Conservation (phyloP, 2,329 filamentous ascomycete genomes). For the Botryotinia convoluta region DNA sequence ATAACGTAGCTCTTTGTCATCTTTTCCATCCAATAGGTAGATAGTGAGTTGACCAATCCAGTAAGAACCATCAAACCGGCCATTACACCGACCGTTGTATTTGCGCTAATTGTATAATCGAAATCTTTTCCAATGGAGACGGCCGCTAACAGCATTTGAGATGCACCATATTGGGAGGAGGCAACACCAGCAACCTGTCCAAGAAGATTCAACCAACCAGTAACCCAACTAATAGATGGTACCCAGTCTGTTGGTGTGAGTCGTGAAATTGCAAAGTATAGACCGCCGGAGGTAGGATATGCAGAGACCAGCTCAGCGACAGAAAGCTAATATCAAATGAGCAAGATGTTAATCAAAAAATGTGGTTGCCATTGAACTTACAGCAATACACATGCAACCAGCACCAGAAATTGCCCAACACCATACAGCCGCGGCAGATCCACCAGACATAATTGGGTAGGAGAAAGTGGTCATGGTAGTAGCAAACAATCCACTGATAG, state of each 20-base stretch:
- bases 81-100: constrained; percentile 54
- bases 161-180: constrained; percentile 55
- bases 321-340: constrained; percentile 39
- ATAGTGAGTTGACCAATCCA: constrained; percentile 53
- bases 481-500: constrained; percentile 54
- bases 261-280: constrained; percentile 56
- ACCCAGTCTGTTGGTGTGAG: constrained; percentile 49
- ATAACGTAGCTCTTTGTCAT: constrained; percentile 57
- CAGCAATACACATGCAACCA: constrained; percentile 55
- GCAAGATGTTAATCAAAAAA: background rate
- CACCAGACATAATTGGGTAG: constrained; percentile 53
- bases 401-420: constrained; percentile 56
- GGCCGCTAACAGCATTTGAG: constrained; percentile 55
- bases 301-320: constrained; percentile 31
- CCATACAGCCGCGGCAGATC: constrained; percentile 54
- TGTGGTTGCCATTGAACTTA: constrained; percentile 24
- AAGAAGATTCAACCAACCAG: constrained; percentile 51
- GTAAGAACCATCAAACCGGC: constrained; percentile 51
- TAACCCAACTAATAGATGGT: constrained; percentile 47
- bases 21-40: constrained; percentile 57
- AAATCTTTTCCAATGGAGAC: constrained; percentile 51
- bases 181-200: constrained; percentile 52
- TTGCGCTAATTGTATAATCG: constrained; percentile 46
- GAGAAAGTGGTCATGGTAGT: constrained; percentile 55
- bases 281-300: constrained; percentile 53